Base-by-base conservation (phyloP, 192 early-diverging fungal genomes). In the Coemansia sp. region DNA sequence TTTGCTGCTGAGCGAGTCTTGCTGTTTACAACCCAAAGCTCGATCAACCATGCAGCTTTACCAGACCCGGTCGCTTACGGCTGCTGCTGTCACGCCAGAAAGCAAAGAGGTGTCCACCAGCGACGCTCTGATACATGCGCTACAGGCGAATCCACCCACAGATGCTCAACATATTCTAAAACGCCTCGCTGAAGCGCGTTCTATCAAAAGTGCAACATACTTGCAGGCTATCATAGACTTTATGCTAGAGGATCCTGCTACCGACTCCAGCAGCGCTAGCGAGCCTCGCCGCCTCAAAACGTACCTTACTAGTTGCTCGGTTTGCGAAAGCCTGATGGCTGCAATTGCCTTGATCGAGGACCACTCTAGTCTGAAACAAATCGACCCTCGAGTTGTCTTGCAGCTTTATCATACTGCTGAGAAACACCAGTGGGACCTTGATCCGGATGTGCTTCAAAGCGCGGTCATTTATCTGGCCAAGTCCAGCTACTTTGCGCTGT, bases 111-210 rank as follows among this genome's bases (percentile, higher is more conserved):
- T 39, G 1, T 3, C 37, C 37, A n/a, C 9, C 37, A 6, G 6
- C 37, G 37, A 39, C 14, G 14, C 14, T 39, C 37, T 39, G 37
- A 39, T 39, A 10, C 37, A 39, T 6, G 37, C 37, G 37, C 37
- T 39, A n/a, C 37, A 39, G 14, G 11, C 9, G 37, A 39, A 39
- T n/a, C 71, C 71, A 18, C 60, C 56, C 11, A 10, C 11, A 5
- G 57, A 47, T 15, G 55, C 71, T 4, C 40, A 54, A 6, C 34
- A 45, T 11, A 40, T 63, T 11, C 36, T 74, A 28, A 59, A 55
- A 3, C 71, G 59, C 56, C 62, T 74, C 51, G 49, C 64, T 11
- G 53, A 74, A 23, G 60, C 48, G 0, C 60, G 63, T 6, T 46
- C 71, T 3, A 63, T 60, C 28, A 40, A 45, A 15, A 63, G 57